Base-by-base conservation (phyloP, 805 yeast genomes). In the Maudiozyma turicensis region DNA sequence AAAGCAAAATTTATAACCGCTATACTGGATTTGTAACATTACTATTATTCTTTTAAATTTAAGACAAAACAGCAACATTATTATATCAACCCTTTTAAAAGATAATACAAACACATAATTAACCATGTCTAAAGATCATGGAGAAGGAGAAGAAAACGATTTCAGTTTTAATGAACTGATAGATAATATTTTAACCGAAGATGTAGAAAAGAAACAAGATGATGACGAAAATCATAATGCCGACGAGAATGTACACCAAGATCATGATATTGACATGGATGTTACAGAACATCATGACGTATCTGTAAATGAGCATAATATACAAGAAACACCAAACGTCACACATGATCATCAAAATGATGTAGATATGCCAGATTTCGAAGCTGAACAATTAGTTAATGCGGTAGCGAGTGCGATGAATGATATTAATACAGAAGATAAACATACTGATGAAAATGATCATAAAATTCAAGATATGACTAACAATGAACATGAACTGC, bases 341-440 rank as follows among this genome's bases (percentile, higher is more conserved):
- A 2, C n/a, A 11, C 40, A 45, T 29, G 34, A 35, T 14, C 48
- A 50, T 42, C 52, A 47, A 20, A 52, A 45, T 2, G 52, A 51
- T 34, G 49, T 48, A 8, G 56, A 57, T n/a, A 39, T 59, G n/a
- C 64, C 62, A 1, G 55, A 54, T 40, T 57, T 60, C 39, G 56
- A 54, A 8, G 72, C 65, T 6, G 49, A 48, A 30, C 72, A 68
- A 51, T 51, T 71, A 30, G 73, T 67, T 20, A 64, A 68, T 20
- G 71, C 67, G 14, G 74, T 70, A 3, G 68, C 70, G 15, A 68
- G 63, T 52, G 75, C 75, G 2, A 69, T 71, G 33, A 61, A 63
- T 11, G 50, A 52, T 37, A 57, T 63, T 51, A 50, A 52, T 30
- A 57, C 61, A 51, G 8, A 42, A 14, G 56, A 40, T 20, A 41